These are phyloP conservation scores for Gaultheria prostrata DNA, from an alignment of 148 eudicot species.

Conservation along the genomic window DNA sequence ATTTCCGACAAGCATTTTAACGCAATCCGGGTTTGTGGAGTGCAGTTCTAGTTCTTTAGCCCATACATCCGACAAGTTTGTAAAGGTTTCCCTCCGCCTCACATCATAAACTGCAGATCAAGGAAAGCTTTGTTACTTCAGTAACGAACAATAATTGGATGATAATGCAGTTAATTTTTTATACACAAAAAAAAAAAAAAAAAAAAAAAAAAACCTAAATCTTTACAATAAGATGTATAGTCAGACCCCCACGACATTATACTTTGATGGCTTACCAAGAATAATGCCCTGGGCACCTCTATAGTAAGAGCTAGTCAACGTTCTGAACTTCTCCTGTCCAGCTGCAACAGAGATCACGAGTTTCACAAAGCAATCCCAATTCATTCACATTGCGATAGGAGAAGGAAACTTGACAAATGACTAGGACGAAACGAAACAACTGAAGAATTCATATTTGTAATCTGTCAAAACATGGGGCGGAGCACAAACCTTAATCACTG, in stretches of 20 bases:
- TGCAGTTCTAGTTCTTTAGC: conserved; percentile 83
- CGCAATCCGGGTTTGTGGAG: conserved; percentile 72
- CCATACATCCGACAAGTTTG: conserved; percentile 87
- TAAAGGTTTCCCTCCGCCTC: conserved; percentile 76
- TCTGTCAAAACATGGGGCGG: background rate
- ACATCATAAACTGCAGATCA: conserved; percentile 73
- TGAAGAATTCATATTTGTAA: background rate
- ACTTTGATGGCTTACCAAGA: conserved; percentile 51
- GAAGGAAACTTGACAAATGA: background rate
- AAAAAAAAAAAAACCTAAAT: background rate
- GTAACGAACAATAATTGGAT: conserved; percentile 7
- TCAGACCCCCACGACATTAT: background rate
- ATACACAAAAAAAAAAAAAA: background rate
- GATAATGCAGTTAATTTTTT: background rate
- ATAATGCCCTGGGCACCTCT: conserved; percentile 90
- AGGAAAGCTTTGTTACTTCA: conserved; percentile 4
- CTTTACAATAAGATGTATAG: background rate
- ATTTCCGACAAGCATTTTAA: conserved; percentile 96
- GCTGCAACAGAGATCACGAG: conserved; percentile 54
- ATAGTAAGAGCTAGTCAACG: conserved; percentile 83
- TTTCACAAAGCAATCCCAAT: background rate
- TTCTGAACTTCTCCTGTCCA: conserved; percentile 93
- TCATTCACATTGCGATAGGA: background rate
- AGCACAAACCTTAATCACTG: background rate
- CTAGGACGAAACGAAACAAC: background rate